Evolutionary conservation across 805 yeast species (phyloP), one percentile per base, ranked within the genome.

Genomic region (Nakazawaea pomicola): DNA sequence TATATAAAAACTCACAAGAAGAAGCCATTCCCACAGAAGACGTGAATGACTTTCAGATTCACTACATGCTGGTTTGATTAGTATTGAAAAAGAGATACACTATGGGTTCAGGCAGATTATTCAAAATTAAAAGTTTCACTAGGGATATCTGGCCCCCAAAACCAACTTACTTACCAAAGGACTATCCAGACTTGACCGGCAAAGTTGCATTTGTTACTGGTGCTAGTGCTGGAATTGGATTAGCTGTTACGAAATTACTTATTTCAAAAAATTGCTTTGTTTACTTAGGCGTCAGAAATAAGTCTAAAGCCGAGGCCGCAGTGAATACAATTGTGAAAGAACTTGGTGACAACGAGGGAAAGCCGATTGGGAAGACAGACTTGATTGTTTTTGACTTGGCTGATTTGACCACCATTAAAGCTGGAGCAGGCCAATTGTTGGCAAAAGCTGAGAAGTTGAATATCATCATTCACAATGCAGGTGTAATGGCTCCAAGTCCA

Each of bases 161-260:
- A 39, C 60, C 65, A 39, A 65, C 70, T 36, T 65, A 67, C n/a
- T 88, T 89, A 34, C 63, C 63, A 10, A 46, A 52, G 1, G 50
- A 56, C 19, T 62, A 61, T 41, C 72, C 72, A n/a, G 58, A 59
- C 39, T 48, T 67, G 35, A 54, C 61, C 2, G 65, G 59, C 6
- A 65, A 61, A 46, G 56, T 54, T n/a, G 66, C 66, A 10, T 46
- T 64, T 19, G 62, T 67, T 10, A 66, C 72, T 8, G 72, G 72
- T 37, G 58, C 58, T 19, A 65, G 61, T 36, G 50, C 67, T 9
- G 72, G 72, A 34, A 55, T 68, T 35, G 50, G 61, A 28, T 46
- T 54, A 24, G 49, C 52, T 33, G 42, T 49, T 6, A 53, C 46
- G 10, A 54, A 54, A 46, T 45, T 46, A 9, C 44, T 57, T 9